Evolutionary conservation across 371 early-diverging fungal species (phyloP).

Genomic region (Neoconidiobolus thromboides): DNA sequence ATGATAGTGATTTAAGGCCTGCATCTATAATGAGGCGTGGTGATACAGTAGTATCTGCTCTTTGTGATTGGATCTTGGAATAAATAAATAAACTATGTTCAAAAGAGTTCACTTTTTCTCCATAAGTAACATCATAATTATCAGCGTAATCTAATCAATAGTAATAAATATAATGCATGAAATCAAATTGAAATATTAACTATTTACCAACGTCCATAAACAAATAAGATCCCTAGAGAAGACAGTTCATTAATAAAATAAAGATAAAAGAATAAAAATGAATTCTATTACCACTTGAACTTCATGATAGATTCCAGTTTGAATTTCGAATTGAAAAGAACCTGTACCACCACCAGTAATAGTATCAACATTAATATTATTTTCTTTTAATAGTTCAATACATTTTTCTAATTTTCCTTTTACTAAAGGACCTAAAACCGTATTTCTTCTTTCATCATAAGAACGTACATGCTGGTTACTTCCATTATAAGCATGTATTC

Average conservation of each 20-base stretch:
- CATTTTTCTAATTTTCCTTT: not conserved
- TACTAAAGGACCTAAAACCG: not conserved
- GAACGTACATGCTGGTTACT: not conserved
- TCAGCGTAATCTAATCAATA: not conserved
- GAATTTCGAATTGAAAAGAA: constrained; percentile 6
- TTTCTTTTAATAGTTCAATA: not conserved
- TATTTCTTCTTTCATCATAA: not conserved
- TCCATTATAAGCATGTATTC: constrained; percentile 3
- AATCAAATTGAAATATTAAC: no score
- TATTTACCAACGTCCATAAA: constrained; percentile 4
- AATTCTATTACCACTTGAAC: not conserved
- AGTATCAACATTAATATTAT: not conserved
- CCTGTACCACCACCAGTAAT: constrained; percentile 5
- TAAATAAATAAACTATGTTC: not conserved
- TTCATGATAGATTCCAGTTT: constrained; percentile 3
- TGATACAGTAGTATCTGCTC: not conserved
- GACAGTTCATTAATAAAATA: not conserved
- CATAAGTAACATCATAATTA: not conserved
- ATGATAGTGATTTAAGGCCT: not conserved
- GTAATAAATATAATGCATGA: no score
- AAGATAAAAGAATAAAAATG: not conserved
- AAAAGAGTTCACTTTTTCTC: not conserved
- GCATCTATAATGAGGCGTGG: constrained; percentile 1
- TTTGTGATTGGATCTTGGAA: not conserved
- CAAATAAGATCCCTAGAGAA: not conserved